A percentile compares a stretch with the other conserved stretches of the same genome.
Evolutionary conservation across 331 rosid species (phyloP).

Genomic region (Cydonia oblonga): DNA sequence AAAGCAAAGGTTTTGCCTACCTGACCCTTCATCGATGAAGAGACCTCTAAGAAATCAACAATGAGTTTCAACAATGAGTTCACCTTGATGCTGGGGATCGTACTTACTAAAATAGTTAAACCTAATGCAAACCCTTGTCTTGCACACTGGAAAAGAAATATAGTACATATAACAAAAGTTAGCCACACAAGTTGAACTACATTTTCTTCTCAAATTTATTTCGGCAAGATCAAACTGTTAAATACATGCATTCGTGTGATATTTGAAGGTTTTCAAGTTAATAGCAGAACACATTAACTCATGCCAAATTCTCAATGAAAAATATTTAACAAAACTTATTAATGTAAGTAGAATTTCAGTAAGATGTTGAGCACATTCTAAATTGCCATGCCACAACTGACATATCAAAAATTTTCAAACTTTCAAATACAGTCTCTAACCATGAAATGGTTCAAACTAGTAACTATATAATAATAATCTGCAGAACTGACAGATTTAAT

Average conservation of each 20-base stretch:
- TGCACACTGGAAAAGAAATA: conserved; percentile 70
- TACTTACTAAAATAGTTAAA: conserved; percentile 38
- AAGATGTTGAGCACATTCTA: not conserved
- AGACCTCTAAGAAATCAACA: conserved; percentile 62
- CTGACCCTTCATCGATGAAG: conserved; percentile 98
- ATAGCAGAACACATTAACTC: not conserved
- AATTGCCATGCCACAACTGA: not conserved
- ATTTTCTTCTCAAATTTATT: not conserved
- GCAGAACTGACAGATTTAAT: not conserved
- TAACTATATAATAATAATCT: not conserved
- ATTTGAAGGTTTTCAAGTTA: not conserved
- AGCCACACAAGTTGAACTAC: not conserved
- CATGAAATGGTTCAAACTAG: not conserved
- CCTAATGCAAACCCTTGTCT: conserved; percentile 93
- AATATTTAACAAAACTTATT: not conserved
- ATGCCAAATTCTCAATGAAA: not conserved
- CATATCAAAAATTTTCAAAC: not conserved
- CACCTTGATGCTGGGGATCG: conserved; percentile 37
- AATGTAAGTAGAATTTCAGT: not conserved
- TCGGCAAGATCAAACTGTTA: not conserved
- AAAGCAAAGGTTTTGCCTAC: conserved; percentile 22
- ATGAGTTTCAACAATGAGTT: conserved; percentile 75
- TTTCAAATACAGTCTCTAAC: not conserved
- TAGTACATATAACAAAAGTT: not conserved
- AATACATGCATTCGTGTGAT: not conserved